These are phyloP conservation scores for Geranium rotundifolium DNA, from an alignment of 345 rosid genomes.

Conservation along the genomic window DNA sequence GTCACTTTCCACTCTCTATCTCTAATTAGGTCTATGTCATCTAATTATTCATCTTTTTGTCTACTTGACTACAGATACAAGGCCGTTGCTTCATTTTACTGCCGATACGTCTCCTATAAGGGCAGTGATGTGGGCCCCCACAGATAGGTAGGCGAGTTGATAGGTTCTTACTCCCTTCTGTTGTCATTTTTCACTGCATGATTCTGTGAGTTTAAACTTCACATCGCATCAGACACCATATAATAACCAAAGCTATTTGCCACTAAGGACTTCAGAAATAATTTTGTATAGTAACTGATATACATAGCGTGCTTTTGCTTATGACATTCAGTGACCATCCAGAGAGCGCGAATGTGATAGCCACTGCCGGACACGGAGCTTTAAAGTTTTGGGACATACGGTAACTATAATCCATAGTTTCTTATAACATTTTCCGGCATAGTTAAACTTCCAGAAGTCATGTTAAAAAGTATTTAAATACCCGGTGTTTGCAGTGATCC, in stretches of 20 bases:
- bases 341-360: constrained; percentile 52
- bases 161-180: not conserved
- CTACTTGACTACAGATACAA: constrained; percentile 51
- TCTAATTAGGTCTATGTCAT: not conserved
- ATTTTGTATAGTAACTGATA: constrained; percentile 6
- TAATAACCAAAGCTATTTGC: not conserved
- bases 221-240: no score
- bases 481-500: constrained; percentile 57
- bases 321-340: constrained; percentile 43
- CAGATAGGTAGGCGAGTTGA: constrained; percentile 42
- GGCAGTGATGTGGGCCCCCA: constrained; percentile 86
- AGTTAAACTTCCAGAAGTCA: not conserved
- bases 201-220: not conserved
- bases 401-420: constrained; percentile 19
- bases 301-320: constrained; percentile 7
- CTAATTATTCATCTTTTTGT: no score
- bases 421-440: not conserved
- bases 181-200: not conserved
- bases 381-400: constrained; percentile 90
- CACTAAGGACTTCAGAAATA: not conserved
- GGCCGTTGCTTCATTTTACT: constrained; percentile 72
- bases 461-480: constrained; percentile 2
- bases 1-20: not conserved
- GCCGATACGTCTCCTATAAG: constrained; percentile 81
- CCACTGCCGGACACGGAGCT: constrained; percentile 80